phyloP scores from a whole-genome alignment of 805 yeast species.

The Myxozyma geophila region DNA sequence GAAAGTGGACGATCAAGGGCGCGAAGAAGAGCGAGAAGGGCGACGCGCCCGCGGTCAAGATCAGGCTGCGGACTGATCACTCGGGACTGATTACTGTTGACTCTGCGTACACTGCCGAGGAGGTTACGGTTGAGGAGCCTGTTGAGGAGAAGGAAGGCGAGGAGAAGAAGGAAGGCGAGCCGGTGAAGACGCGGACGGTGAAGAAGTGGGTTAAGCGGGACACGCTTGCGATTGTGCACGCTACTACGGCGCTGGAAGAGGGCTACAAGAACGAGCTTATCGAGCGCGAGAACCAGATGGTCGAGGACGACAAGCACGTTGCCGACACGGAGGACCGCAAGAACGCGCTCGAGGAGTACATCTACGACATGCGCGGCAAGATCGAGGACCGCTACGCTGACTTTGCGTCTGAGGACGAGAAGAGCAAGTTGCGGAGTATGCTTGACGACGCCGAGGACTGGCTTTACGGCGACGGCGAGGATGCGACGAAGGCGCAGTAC shows the following conservation, averaged over 20 bases:
- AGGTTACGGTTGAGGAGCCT: constrained; percentile 85
- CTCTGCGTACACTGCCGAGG: constrained; percentile 93
- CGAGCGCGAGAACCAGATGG: constrained; percentile 84
- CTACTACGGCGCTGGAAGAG: constrained; percentile 61
- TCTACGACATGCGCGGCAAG: constrained; percentile 95
- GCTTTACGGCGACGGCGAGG: constrained; percentile 97
- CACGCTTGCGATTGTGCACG: constrained; percentile 65
- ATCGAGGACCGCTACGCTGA: constrained; percentile 86
- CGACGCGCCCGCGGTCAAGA: constrained; percentile 80
- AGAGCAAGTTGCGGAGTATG: constrained; percentile 71
- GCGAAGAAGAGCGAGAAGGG: constrained; percentile 74
- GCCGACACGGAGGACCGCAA: constrained; percentile 99
- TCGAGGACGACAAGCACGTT: constrained; percentile 90
- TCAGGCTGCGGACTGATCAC: constrained; percentile 96
- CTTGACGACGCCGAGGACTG: constrained; percentile 92
- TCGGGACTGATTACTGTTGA: constrained; percentile 93
- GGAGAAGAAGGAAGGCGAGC: constrained; percentile 48
- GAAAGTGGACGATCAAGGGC: constrained; percentile 86
- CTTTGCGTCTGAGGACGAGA: constrained; percentile 91
- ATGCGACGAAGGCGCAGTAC: constrained; percentile 93
- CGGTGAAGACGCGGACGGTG: constrained; percentile 82
- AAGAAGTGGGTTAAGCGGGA: constrained; percentile 93
- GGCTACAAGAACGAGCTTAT: constrained; percentile 64
- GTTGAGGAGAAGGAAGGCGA: constrained; percentile 60
- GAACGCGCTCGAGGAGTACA: constrained; percentile 98